Evolutionary conservation across 2,329 filamentous ascomycete genomes (phyloP).

Genomic region (Ascochyta clinopodiicola): DNA sequence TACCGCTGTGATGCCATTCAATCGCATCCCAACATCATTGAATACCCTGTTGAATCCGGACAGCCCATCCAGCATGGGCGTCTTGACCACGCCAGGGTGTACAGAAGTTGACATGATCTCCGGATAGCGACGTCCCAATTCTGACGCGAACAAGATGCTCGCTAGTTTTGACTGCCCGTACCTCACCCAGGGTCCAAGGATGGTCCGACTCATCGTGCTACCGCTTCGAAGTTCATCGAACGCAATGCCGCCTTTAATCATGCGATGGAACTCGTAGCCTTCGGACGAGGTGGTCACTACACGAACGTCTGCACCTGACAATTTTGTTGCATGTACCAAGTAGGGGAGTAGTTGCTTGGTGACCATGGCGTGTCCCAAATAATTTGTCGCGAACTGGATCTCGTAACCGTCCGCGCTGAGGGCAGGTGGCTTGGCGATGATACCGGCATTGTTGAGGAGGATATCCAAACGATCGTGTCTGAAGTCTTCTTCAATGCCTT

Average conservation of each 20-base stretch:
- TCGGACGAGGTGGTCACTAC: constrained; percentile 48
- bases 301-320: constrained; percentile 49
- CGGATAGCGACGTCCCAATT: constrained; percentile 52
- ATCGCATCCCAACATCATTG: constrained; percentile 11
- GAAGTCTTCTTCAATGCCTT: constrained; percentile 38
- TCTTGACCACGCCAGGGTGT: constrained; percentile 55
- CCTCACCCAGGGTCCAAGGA: constrained; percentile 40
- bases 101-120: constrained; percentile 48
- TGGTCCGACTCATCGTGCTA: constrained; percentile 24
- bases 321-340: constrained; percentile 47
- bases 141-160: constrained; percentile 52
- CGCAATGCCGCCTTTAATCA: constrained; percentile 34
- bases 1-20: constrained; percentile 4
- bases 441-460: constrained; percentile 53
- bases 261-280: constrained; percentile 23
- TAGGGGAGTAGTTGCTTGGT: constrained; percentile 51
- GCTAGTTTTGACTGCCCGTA: constrained; percentile 59
- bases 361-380: constrained; percentile 55
- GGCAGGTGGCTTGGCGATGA: constrained; percentile 39
- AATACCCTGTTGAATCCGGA: constrained; percentile 20
- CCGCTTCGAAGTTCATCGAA: constrained; percentile 39
- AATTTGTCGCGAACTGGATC: constrained; percentile 56
- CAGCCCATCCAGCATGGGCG: constrained; percentile 43
- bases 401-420: constrained; percentile 55
- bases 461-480: constrained; percentile 47